These are phyloP conservation scores for Didymella lethalis DNA, from an alignment of 2,329 filamentous ascomycete genomes.

Conservation along the genomic window DNA sequence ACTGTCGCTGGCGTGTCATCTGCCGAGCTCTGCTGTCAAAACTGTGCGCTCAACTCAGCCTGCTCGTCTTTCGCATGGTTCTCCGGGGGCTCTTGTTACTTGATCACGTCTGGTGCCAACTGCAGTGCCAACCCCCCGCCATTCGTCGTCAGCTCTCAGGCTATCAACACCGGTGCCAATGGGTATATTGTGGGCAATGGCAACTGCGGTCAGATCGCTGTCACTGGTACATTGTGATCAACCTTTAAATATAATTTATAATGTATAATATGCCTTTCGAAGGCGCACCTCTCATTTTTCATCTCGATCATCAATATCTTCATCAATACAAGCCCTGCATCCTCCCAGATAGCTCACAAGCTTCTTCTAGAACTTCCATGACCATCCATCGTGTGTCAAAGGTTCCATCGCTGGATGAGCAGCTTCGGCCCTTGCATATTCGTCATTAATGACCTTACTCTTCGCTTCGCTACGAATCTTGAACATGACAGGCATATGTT, in stretches of 20 bases:
- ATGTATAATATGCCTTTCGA: neutral
- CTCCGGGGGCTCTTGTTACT: neutral
- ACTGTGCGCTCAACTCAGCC: too few relatives aligned
- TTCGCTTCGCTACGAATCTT: slow-evolving; percentile 26
- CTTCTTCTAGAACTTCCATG: neutral
- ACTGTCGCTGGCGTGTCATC: too few relatives aligned
- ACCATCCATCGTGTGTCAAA: neutral
- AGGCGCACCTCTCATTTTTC: neutral
- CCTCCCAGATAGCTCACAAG: neutral
- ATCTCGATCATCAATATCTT: neutral
- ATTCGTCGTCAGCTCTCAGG: neutral
- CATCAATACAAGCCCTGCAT: neutral
- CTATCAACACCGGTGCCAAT: neutral
- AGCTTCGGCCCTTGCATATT: neutral
- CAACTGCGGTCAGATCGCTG: neutral
- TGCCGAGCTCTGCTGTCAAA: too few relatives aligned
- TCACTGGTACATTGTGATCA: neutral
- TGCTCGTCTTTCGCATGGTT: neutral
- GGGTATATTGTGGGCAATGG: neutral
- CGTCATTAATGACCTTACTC: slow-evolving; percentile 12
- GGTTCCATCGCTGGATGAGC: neutral
- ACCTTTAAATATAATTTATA: neutral
- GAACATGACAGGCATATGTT: slow-evolving; percentile 26
- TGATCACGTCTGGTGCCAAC: neutral
- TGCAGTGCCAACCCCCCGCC: neutral